Base-by-base conservation (phyloP, 192 early-diverging fungal genomes). In the Coemansia erecta region DNA sequence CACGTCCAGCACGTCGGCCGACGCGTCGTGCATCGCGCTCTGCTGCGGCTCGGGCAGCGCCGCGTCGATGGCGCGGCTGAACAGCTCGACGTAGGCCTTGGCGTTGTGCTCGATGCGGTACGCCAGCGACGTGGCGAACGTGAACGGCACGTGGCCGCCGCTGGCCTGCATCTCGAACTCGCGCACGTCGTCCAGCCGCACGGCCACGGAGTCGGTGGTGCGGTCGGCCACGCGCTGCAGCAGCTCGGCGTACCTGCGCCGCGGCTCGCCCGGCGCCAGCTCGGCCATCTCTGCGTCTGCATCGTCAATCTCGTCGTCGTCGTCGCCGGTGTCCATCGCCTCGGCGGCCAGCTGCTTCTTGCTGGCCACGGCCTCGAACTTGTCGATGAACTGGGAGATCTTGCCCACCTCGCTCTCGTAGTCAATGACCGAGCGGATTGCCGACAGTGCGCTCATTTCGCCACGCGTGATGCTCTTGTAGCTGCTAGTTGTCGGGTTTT, bases 1-100 rank as follows among this genome's bases (percentile, higher is more conserved):
- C 33, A 96, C 94, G 61, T 97, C 94, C 23, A 95, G 71, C 17
- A 94, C 94, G 61, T 87, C 85, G 50, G 87, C 88, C 4, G 89
- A 84, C 15, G 86, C 71, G 37, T 70, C 77, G 17, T 69, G 42
- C 51, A 56, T 48, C 15, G 63, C 67, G 61, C 50, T 60, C 33
- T 63, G 63, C 26, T 66, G 73, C 5, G 83, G 67, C 44, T 81
- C 58, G 8, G 85, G 82, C 56, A 89, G 78, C 41, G 89, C 31
- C 28, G 41, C 43, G 70, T 93, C 94, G 71, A 94, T 85, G 10
- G 86, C 90, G 52, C 68, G 78, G 61, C 81, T 86, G 66, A 95
- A 87, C 37, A 98, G 77, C 52, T 87, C 83, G 18, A 88, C 81
- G 72, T 95, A 98, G 47, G 88, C 85, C 64, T 85, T 88, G n/a